phyloP scores from a whole-genome alignment of 192 early-diverging fungal species.

The Diversispora eburnea region DNA sequence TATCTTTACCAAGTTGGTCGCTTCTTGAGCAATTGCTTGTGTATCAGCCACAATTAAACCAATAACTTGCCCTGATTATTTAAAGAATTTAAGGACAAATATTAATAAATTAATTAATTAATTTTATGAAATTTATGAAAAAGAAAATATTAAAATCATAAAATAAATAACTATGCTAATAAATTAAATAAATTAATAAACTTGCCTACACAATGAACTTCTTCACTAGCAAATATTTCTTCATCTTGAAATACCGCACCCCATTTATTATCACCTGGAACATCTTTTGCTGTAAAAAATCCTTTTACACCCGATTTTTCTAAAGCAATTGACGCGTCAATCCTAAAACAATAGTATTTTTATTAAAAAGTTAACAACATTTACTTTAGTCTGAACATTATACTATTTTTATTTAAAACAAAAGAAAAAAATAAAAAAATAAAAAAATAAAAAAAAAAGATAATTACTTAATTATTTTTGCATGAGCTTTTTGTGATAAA shows the following conservation, averaged over 20 bases:
- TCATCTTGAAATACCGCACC: slow-evolving; percentile 67
- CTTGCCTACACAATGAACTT: slow-evolving; percentile 55
- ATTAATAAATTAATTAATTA: too few relatives aligned
- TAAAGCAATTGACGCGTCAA: slow-evolving; percentile 61
- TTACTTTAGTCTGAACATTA: too few relatives aligned
- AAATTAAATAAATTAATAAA: not conserved
- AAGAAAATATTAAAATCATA: too few relatives aligned
- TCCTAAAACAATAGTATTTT: slow-evolving; percentile 30
- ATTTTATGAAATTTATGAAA: too few relatives aligned
- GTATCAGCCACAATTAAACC: slow-evolving; percentile 76
- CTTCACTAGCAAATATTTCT: slow-evolving; percentile 71
- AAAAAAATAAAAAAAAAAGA: not conserved
- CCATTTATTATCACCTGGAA: slow-evolving; percentile 61
- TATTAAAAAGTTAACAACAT: too few relatives aligned
- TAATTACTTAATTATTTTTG: slow-evolving; percentile 48
- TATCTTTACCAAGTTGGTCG: slow-evolving; percentile 66
- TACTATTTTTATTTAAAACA: not conserved
- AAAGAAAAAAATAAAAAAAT: not conserved
- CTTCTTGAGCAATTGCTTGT: slow-evolving; percentile 62
- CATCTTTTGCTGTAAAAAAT: slow-evolving; percentile 65
- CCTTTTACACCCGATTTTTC: slow-evolving; percentile 58
- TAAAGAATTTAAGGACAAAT: not conserved
- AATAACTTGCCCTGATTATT: slow-evolving; percentile 58
- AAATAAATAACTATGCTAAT: not conserved
- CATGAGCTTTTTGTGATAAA: slow-evolving; percentile 62